phyloP scores from a whole-genome alignment of 805 yeast species.

The Cyberlindnera petersonii region DNA sequence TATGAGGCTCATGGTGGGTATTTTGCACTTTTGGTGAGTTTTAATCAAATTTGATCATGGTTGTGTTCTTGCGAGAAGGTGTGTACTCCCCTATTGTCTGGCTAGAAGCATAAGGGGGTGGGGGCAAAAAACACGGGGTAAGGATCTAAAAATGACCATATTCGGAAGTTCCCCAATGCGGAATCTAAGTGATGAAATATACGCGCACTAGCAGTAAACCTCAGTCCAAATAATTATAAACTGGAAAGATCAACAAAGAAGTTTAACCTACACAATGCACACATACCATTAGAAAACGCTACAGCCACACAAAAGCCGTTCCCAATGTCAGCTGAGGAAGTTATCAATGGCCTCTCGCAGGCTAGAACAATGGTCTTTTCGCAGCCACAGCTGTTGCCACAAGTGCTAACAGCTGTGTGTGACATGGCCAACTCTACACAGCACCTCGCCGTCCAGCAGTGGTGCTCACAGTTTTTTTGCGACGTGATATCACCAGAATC shows the following conservation, averaged over 20 bases:
- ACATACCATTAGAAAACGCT: no score
- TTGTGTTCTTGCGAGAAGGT: no score
- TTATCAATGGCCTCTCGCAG: conserved; percentile 14
- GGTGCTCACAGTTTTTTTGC: conserved; percentile 24
- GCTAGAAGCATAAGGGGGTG: no score
- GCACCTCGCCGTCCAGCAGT: conserved; percentile 23
- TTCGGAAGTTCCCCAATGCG: background rate
- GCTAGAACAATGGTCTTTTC: conserved; percentile 14
- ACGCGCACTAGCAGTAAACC: no score
- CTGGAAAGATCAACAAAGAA: no score
- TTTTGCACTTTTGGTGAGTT: no score
- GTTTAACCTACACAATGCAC: no score
- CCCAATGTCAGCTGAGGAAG: conserved; percentile 12
- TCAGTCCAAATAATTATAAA: no score
- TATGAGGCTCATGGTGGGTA: conserved; percentile 21
- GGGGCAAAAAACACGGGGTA: conserved; percentile 2
- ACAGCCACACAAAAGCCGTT: background rate
- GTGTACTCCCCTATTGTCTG: no score
- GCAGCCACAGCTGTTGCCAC: conserved; percentile 18
- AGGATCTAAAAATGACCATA: background rate
- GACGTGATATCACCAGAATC: conserved; percentile 21
- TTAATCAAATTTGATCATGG: no score
- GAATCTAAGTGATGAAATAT: no score
- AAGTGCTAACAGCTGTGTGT: conserved; percentile 17
- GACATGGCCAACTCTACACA: conserved; percentile 13